Evolutionary conservation across 768 basidiomycete species (phyloP).

Genomic region (Strobilomyces dryophilus): DNA sequence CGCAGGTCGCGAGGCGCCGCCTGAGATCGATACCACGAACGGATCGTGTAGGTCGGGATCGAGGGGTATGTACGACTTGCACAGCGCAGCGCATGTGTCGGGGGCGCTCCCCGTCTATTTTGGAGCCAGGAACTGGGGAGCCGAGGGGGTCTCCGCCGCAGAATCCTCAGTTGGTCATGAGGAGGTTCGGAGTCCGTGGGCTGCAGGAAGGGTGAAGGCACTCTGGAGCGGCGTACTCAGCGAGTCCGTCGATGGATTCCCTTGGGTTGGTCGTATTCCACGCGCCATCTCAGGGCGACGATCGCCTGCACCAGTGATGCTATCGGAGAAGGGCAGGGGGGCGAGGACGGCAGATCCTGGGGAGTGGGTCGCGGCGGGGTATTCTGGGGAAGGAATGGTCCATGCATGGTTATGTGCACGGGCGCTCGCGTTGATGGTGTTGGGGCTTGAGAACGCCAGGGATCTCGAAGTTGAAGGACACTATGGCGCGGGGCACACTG

Average conservation of each 20-base stretch:
- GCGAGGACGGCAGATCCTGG: conserved; percentile 36
- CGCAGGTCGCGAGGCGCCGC: conserved; percentile 43
- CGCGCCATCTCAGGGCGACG: conserved; percentile 41
- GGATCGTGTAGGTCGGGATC: conserved; percentile 22
- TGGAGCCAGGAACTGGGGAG: conserved; percentile 40
- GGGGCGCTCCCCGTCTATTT: conserved; percentile 57
- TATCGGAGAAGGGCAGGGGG: conserved; percentile 2
- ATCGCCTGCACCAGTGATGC: conserved; percentile 9
- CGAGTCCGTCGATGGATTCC: conserved; percentile 54
- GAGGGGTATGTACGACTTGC: conserved; percentile 31
- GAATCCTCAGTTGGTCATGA: conserved; percentile 9
- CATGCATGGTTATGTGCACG: conserved; percentile 63
- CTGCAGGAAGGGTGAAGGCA: conserved; percentile 46
- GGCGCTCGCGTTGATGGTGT: conserved; percentile 57
- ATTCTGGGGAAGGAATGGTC: conserved; percentile 71
- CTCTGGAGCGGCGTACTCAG: conserved; percentile 65
- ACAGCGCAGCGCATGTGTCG: conserved; percentile 39
- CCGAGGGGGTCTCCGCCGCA: conserved; percentile 27
- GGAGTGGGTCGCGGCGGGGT: conserved; percentile 72
- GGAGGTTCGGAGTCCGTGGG: conserved; percentile 28
- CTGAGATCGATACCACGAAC: not conserved
- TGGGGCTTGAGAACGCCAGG: conserved; percentile 33
- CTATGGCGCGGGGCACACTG: conserved; percentile 21
- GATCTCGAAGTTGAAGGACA: conserved; percentile 11
- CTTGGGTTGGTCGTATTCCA: conserved; percentile 71